Percentiles rank a stretch among this genome's conserved stretches.
Conservation (phyloP, 2,329 filamentous ascomycete genomes). For the Cladophialophora carrionii region DNA sequence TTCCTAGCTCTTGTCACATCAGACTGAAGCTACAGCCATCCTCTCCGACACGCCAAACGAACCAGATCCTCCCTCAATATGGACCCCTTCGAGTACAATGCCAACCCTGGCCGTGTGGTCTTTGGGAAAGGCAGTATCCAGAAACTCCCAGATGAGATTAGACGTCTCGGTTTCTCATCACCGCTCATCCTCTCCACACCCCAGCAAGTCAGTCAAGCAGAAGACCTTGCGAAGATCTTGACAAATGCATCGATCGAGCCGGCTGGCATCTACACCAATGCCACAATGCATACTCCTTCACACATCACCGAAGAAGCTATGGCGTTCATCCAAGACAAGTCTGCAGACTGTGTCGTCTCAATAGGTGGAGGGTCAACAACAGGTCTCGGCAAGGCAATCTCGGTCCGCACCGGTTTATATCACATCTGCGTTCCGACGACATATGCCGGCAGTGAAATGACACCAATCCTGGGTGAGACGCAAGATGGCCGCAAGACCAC, state of each 20-base stretch:
- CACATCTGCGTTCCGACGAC: conserved; percentile 66
- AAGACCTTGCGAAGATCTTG: conserved; percentile 52
- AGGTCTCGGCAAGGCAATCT: conserved; percentile 64
- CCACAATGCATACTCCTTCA: conserved; percentile 66
- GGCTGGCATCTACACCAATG: conserved; percentile 59
- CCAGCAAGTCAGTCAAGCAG: conserved; percentile 54
- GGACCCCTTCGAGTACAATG: conserved; percentile 61
- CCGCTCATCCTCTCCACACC: conserved; percentile 63
- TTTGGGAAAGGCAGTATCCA: conserved; percentile 61
- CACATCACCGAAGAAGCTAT: conserved; percentile 62
- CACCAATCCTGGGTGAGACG: conserved; percentile 66
- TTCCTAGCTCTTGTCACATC: not conserved
- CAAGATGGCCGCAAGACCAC: conserved; percentile 62
- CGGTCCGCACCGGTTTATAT: conserved; percentile 57
- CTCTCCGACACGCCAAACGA: not conserved
- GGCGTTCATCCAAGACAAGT: conserved; percentile 49
- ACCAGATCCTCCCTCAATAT: conserved; percentile 41
- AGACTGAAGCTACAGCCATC: not conserved
- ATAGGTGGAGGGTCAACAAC: conserved; percentile 67
- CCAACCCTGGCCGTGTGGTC: conserved; percentile 58
- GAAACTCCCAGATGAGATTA: conserved; percentile 51
- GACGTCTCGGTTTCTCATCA: conserved; percentile 52
- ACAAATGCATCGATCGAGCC: conserved; percentile 45
- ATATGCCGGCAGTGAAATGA: conserved; percentile 67
- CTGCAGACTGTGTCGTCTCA: conserved; percentile 61